Conservation (phyloP, 352 stramenopile species). For the Aphanomyces stellatus region DNA sequence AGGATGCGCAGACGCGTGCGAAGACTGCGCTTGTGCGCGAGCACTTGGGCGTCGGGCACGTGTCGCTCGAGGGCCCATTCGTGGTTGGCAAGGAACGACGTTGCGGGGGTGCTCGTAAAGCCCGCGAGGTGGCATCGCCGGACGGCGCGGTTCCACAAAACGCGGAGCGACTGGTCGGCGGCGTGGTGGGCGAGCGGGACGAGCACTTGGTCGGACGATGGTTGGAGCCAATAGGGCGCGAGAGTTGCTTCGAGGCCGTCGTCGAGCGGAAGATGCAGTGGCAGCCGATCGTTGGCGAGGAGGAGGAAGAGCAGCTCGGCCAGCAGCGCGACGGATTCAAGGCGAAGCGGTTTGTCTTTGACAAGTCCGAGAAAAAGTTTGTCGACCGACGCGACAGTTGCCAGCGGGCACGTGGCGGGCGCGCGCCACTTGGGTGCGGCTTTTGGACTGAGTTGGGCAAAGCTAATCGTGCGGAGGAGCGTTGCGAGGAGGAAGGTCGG, state of each 20-base stretch:
- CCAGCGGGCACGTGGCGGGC: not conserved
- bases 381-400: not conserved
- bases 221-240: slow-evolving; percentile 13
- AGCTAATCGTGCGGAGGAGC: slow-evolving; percentile 9
- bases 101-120: not conserved
- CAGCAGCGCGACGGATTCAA: slow-evolving; percentile 12
- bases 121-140: slow-evolving; percentile 13
- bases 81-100: not conserved
- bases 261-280: not conserved
- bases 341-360: not conserved
- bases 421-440: not conserved
- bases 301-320: slow-evolving; percentile 14
- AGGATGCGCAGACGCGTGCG: slow-evolving; percentile 2
- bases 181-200: not conserved
- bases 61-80: not conserved
- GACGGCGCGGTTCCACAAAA: slow-evolving; percentile 16
- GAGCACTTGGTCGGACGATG: not conserved
- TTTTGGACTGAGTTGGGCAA: not conserved
- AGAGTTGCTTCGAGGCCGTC: slow-evolving; percentile 4
- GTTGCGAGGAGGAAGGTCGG: slow-evolving; percentile 1
- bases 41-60: not conserved
- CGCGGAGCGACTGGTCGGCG: not conserved
- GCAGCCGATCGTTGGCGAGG: not conserved
- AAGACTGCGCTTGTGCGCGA: not conserved
- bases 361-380: slow-evolving; percentile 9